Base-by-base conservation (phyloP, 139 green algal species). In the Chlamydomonas sphaeroides region DNA sequence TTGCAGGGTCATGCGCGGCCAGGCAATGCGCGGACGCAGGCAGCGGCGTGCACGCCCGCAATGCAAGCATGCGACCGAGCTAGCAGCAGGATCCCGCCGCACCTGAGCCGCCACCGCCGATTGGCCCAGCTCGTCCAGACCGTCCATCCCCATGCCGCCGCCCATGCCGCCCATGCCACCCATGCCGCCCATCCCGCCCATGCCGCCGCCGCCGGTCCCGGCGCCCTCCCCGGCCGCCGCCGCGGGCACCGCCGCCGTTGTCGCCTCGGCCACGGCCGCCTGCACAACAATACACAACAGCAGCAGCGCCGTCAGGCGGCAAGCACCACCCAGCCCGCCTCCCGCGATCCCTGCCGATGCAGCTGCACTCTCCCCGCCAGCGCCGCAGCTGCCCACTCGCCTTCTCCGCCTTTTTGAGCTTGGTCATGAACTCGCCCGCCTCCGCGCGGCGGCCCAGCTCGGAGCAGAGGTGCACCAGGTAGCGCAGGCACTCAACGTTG, bases 401-500 rank as follows among this genome's bases (percentile, higher is more conserved):
- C 56, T 66, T 86, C 48, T 76, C 70, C 65, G 67, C 80, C 48
- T 84, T 91, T 15, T 80, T 78, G 28, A 92, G 84, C 76, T 91
- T 92, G 65, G 67, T 88, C 61, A 77, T 65, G 78, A 87, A 91
- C 62, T 90, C 85, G 33, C 84, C 65, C 20, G 90, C 90, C 61
- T 95, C 89, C n/a, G 85, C 66, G 23, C 84, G 65, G 6, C 84
- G 83, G 14, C 93, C 92, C 66, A 96, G 88, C 78, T 96, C 92
- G 6, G 86, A 91, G 86, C 93, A 97, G 33, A 98, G 86, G 77
- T 95, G 89, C 62, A 95, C 89, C 23, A 98, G 88, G 90, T 97
- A 98, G 59, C 93, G 90, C 73, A 98, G 90, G 79, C 93, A 96
- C 90, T 98, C 95, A 3, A 93, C 78, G 87, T 97, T 97, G 71